Percentiles rank a stretch among this genome's conserved stretches.
These are phyloP conservation scores for Gracilariopsis chorda DNA, from an alignment of 23 red algal genomes.

Conservation along the genomic window DNA sequence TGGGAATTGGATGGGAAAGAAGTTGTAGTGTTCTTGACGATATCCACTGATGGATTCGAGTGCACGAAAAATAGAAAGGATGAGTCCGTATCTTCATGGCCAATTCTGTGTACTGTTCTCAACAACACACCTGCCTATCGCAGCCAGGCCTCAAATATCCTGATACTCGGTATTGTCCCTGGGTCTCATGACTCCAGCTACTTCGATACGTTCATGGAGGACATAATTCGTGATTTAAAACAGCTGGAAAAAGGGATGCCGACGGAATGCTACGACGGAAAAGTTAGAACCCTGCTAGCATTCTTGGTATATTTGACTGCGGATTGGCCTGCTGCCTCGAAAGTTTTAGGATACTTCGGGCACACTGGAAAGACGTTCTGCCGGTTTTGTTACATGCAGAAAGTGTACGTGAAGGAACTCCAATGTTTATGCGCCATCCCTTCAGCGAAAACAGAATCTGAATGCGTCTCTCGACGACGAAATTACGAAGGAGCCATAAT, in stretches of 20 bases:
- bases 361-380: neutral
- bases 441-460: neutral
- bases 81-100: neutral
- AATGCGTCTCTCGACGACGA: neutral
- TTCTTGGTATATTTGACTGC: neutral
- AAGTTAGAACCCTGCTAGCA: neutral
- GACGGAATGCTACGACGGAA: neutral
- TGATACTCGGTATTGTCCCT: neutral
- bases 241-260: neutral
- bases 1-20: neutral
- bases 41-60: conserved; percentile 11
- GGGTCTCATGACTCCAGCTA: neutral
- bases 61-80: neutral
- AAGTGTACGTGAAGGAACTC: neutral
- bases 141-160: neutral
- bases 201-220: neutral
- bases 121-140: neutral
- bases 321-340: neutral
- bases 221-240: neutral
- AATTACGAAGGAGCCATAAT: neutral
- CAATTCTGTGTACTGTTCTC: neutral
- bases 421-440: neutral
- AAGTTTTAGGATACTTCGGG: neutral
- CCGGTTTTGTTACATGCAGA: neutral
- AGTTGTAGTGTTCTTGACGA: neutral